These are phyloP conservation scores for Colletotrichum shisoi DNA, from an alignment of 2,329 filamentous ascomycete genomes.

Conservation along the genomic window DNA sequence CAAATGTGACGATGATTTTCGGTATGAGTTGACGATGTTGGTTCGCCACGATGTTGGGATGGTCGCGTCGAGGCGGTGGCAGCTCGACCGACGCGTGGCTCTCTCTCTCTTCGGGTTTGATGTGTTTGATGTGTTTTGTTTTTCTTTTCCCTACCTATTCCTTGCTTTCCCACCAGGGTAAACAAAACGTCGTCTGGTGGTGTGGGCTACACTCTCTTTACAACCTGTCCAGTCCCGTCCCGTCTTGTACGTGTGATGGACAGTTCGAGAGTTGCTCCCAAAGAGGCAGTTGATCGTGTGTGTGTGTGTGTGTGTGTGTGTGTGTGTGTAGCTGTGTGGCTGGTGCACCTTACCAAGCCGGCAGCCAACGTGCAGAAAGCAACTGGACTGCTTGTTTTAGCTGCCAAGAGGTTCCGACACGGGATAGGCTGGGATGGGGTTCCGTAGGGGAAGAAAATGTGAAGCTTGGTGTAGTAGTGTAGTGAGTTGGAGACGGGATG, in stretches of 20 bases:
- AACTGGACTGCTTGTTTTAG: not conserved
- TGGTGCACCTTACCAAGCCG: conserved; percentile 32
- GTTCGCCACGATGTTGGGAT: conserved; percentile 8
- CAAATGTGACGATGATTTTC: not conserved
- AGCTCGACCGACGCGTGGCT: not conserved
- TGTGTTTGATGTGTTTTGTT: not conserved
- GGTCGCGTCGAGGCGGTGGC: not conserved
- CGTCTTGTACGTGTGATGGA: not conserved
- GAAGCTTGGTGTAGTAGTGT: not conserved
- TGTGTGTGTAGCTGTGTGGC: conserved; percentile 14
- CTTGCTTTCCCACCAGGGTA: not conserved
- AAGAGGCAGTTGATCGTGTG: conserved; percentile 30
- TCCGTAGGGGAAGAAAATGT: not conserved
- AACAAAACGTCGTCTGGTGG: no score
- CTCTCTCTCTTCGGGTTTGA: no score
- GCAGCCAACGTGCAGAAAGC: conserved; percentile 18
- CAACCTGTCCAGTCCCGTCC: not conserved
- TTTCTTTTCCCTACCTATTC: not conserved
- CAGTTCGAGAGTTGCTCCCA: conserved; percentile 2
- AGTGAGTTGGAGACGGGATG: not conserved
- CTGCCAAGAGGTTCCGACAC: conserved; percentile 11
- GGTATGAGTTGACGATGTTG: not conserved
- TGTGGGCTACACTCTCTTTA: no score
- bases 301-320: conserved; percentile 13
- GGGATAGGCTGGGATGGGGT: not conserved